Evolutionary conservation across 768 basidiomycete species (phyloP).

Genomic region (Fomitopsis pulvina): DNA sequence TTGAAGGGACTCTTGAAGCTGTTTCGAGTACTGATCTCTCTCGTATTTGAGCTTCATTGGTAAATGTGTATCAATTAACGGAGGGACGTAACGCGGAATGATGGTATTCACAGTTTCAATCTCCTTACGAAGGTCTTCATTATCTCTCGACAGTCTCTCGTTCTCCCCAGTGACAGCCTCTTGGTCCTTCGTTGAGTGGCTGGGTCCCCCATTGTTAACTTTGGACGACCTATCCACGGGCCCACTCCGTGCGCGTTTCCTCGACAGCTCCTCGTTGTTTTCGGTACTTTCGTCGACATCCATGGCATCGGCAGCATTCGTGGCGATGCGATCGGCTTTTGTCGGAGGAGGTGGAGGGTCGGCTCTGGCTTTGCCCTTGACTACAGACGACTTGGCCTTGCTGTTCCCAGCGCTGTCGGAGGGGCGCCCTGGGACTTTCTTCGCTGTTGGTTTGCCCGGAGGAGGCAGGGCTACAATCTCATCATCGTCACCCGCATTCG

Average conservation of each 20-base stretch:
- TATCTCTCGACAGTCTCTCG: constrained; percentile 10
- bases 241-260: constrained; percentile 3
- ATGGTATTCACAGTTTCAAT: constrained; percentile 19
- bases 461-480: constrained; percentile 4
- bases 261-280: constrained; percentile 11
- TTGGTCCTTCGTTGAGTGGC: background rate
- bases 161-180: constrained; percentile 8
- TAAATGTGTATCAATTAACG: background rate
- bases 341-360: constrained; percentile 3
- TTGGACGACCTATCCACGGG: constrained; percentile 1
- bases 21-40: constrained; percentile 34
- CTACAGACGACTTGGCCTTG: constrained; percentile 30
- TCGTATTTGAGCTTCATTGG: constrained; percentile 14
- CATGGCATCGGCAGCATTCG: constrained; percentile 5
- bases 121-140: constrained; percentile 17
- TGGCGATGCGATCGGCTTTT: background rate
- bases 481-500: constrained; percentile 1
- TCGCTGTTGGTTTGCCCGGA: constrained; percentile 5
- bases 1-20: constrained; percentile 53
- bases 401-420: constrained; percentile 6
- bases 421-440: constrained; percentile 7
- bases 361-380: constrained; percentile 20
- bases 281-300: constrained; percentile 12
- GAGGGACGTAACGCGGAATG: background rate
- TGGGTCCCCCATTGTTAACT: constrained; percentile 9